Evolutionary conservation across 2,329 filamentous ascomycete genomes (phyloP).

Genomic region (Nannizziopsis arthrosporioides): DNA sequence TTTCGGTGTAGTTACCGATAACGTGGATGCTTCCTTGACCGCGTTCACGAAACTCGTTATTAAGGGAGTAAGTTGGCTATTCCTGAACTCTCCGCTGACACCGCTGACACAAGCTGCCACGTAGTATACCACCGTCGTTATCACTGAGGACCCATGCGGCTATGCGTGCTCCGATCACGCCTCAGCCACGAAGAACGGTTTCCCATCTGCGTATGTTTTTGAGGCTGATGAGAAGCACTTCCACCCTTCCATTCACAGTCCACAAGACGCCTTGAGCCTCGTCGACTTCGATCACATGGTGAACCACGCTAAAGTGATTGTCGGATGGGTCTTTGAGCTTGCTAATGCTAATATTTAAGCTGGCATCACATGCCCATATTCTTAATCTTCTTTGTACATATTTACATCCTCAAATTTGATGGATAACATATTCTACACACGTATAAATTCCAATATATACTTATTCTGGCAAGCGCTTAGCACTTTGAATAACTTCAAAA

Average conservation of each 20-base stretch:
- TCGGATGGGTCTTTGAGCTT: slow-evolving; percentile 10
- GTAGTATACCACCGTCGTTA: slow-evolving; percentile 9
- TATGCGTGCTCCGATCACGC: slow-evolving; percentile 10
- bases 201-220: slow-evolving; percentile 5
- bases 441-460: not conserved
- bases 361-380: not conserved
- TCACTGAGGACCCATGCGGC: slow-evolving; percentile 1
- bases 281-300: slow-evolving; percentile 3
- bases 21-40: not conserved
- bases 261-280: slow-evolving; percentile 1
- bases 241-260: slow-evolving; percentile 8
- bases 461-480: too few species aligned
- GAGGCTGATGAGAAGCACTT: not conserved
- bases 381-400: not conserved
- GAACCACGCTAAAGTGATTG: slow-evolving; percentile 7
- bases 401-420: not conserved
- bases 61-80: slow-evolving; percentile 3
- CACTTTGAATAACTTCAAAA: too few species aligned
- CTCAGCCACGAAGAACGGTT: slow-evolving; percentile 4
- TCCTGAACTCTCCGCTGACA: not conserved
- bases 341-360: slow-evolving; percentile 3
- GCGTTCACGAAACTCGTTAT: slow-evolving; percentile 7
- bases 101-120: not conserved
- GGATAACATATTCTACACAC: not conserved
- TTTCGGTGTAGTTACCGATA: slow-evolving; percentile 8